These are phyloP conservation scores for Syzygium oleosum DNA, from an alignment of 345 rosid genomes.

Conservation along the genomic window DNA sequence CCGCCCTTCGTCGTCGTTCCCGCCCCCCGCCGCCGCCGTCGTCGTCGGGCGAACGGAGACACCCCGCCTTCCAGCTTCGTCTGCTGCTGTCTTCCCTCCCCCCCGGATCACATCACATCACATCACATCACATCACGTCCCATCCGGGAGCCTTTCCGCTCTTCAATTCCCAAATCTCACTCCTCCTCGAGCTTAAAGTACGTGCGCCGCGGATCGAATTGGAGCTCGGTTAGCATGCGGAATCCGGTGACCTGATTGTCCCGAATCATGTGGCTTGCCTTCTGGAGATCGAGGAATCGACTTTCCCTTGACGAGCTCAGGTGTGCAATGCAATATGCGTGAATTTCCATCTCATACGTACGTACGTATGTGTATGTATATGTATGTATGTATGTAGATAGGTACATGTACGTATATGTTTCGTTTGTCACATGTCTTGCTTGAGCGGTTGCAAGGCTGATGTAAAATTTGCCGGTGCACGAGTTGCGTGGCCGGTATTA, in stretches of 20 bases:
- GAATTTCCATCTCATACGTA: not conserved
- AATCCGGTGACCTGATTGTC: conserved; percentile 22
- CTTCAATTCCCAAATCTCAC: not conserved
- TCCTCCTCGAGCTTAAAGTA: not conserved
- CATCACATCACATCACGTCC: not conserved
- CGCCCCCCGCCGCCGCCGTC: not conserved
- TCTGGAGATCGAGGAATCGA: conserved; percentile 92
- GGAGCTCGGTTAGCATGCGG: not conserved
- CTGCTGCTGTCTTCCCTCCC: not conserved
- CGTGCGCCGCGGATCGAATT: not conserved
- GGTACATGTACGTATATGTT: not conserved
- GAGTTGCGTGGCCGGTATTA: not conserved
- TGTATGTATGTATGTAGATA: not conserved
- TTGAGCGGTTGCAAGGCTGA: not conserved
- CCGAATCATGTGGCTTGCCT: conserved; percentile 76
- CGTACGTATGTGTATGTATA: not conserved
- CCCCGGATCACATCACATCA: not conserved
- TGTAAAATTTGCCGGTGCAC: not conserved
- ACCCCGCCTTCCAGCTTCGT: not conserved
- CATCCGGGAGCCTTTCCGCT: not conserved
- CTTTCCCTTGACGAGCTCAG: conserved; percentile 94
- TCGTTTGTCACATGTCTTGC: not conserved
- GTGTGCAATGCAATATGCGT: conserved; percentile 15
- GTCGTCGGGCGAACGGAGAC: not conserved
- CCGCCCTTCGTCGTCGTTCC: not conserved